Base-by-base conservation (phyloP, 176 grass and related monocot genomes). In the Eleusine coracana region DNA sequence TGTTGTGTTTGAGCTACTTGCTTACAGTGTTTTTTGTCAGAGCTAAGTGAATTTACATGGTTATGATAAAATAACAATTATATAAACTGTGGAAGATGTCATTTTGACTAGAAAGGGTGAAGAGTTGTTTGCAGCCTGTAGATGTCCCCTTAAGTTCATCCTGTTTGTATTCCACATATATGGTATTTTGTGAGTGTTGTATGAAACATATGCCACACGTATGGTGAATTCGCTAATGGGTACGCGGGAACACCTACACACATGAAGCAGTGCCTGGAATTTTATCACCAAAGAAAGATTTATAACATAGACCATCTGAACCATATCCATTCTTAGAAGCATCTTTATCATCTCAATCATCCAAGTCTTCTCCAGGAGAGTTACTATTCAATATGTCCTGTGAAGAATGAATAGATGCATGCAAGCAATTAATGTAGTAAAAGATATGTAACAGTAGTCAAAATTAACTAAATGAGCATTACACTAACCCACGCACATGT, bases 401-500 rank as follows among this genome's bases (percentile, higher is more conserved):
- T 41, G 13, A 21, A 74, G 56, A 12, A 55, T 66, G 71, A 67
- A 66, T 60, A 5, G 52, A 71, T 71, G 31, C 34, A 76, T 60
- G 9, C 68, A 71, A 81, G 31, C 20, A 76, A 41, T 7, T 25
- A 59, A 59, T 16, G 48, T 78, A n/a, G 21, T 45, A 65, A 36
- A 12, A 65, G 7, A 12, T 1, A 31, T 29, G n/a, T 2, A 7
- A 61, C 27, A 77, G 42, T 21, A 44, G 27, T 18, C 7, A 31
- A 52, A 52, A 36, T 66, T 6, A 75, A 15, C 48, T 42, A 13
- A 3, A 78, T 6, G 68, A 45, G 72, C 38, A 68, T n/a, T 27
- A 34, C 29, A 84, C 62, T 84, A 67, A 83, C 72, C 71, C 82
- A 84, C 68, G 31, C 31, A 34, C 31, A 84, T 52, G 25, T 76